Conservation (phyloP, 2,329 filamentous ascomycete genomes). For the Phyllachora maydis region DNA sequence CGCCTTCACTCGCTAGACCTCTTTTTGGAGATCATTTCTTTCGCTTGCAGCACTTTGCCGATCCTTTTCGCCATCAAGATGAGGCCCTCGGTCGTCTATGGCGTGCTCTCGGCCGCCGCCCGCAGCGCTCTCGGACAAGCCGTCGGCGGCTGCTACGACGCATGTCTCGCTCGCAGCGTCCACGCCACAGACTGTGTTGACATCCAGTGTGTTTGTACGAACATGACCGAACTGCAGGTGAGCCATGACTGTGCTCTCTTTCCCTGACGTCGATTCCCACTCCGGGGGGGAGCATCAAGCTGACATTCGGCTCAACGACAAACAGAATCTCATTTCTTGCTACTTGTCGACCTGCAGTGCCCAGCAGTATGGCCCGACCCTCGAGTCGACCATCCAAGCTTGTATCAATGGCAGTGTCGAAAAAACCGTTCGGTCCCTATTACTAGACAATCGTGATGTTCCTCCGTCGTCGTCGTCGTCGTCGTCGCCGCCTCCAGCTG, state of each 20-base stretch:
- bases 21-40: slow-evolving; percentile 5
- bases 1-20: slow-evolving; percentile 4
- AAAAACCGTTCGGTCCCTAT: not conserved
- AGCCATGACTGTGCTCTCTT: not conserved
- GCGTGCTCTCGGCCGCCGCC: not conserved
- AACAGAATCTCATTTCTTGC: slow-evolving; percentile 2
- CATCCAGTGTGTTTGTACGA: slow-evolving; percentile 1
- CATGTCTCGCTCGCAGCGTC: not conserved
- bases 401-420: slow-evolving; percentile 1
- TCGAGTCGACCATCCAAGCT: slow-evolving; percentile 1
- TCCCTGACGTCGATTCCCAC: too few relatives aligned
- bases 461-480: too few relatives aligned
- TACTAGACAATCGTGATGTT: too few relatives aligned
- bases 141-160: not conserved
- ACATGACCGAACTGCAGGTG: slow-evolving; percentile 1
- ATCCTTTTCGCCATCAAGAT: not conserved
- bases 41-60: slow-evolving; percentile 1
- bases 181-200: not conserved
- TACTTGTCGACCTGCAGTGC: slow-evolving; percentile 2
- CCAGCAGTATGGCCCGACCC: slow-evolving; percentile 1
- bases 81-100: not conserved
- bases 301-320: not conserved
- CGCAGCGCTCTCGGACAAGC: not conserved
- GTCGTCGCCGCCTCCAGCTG: too few relatives aligned
- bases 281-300: not conserved